These are phyloP conservation scores for Fusarium subglutinans DNA, from an alignment of 2,329 filamentous ascomycete species.

Conservation along the genomic window DNA sequence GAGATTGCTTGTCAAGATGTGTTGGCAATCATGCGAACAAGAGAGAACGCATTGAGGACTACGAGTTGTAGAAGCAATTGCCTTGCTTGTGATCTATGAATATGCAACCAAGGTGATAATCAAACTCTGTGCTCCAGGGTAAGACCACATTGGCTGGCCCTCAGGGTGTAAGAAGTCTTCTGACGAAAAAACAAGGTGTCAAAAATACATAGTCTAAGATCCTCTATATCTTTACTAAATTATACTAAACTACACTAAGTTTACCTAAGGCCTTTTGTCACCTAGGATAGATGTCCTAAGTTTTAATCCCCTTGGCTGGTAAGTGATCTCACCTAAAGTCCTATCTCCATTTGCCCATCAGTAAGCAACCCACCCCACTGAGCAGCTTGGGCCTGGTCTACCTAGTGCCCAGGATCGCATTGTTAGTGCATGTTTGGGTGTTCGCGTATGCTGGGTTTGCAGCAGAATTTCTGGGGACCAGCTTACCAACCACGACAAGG, in stretches of 20 bases:
- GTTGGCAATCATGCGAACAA: neutral
- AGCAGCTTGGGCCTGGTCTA: neutral
- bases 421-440: slow-evolving; percentile 21
- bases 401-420: neutral
- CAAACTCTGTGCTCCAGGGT: neutral
- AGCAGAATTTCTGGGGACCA: slow-evolving; percentile 22
- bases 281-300: no score
- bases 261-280: no score
- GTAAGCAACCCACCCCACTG: slow-evolving; percentile 17
- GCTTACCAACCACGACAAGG: slow-evolving; percentile 36
- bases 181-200: no score
- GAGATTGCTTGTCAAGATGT: neutral
- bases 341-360: neutral
- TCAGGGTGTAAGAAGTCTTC: no score
- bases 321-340: slow-evolving; percentile 5
- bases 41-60: neutral
- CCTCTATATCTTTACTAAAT: no score
- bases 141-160: neutral
- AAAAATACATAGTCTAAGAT: no score
- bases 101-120: neutral
- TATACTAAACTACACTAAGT: no score
- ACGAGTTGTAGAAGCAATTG: neutral
- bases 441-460: slow-evolving; percentile 21
- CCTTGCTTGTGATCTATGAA: neutral
- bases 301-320: neutral